Evolutionary conservation across 768 basidiomycete genomes (phyloP), one percentile per base, ranked within the genome.

Genomic region (Auricularia sp.): DNA sequence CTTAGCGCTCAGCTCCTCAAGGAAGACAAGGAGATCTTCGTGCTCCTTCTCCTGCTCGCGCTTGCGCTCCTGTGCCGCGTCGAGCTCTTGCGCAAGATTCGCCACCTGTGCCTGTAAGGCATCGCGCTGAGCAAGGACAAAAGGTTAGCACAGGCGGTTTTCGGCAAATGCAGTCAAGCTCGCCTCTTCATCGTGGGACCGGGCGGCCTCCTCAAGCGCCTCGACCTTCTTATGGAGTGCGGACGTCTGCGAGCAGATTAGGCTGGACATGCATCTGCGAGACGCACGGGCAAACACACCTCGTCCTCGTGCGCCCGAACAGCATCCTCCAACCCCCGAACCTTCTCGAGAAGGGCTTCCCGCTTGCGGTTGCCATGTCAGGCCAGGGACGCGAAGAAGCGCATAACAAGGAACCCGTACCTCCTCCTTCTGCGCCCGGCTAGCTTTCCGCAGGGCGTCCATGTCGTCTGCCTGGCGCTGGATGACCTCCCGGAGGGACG

Each of bases 1-100:
- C 76, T 99, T 99, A 67, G 78, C 83, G 56, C 85, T 90, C 66
- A 97, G 79, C 76, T 98, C 97, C 70, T 98, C 97, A 3, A 99
- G 78, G 36, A 98, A 76, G 11, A 99, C 95, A 23, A 99, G 78
- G 60, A 98, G 74, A 74, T 99, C 96, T 72, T 98, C 96, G 70
- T 98, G 95, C 73, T 99, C 96, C 75, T 94, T 95, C 74, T 97
- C 93, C 29, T 86, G 84, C 8, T 97, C 93, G 39, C 39, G 39
- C 39, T 42, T 42, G 39, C 39, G 39, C 39, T 42, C 39, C 12
- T 42, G 39, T 42, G 39, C 39, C 8, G 8, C 39, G 39, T 75
- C 73, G 7, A 92, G 72, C 63, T 84, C 74, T 14, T 72, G 69
- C 34, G 82, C 76, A 23, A 90, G 71, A 3, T 73, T 71, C 3